Percentiles rank a stretch among this genome's conserved stretches.
Evolutionary conservation across 2,329 filamentous ascomycete genomes (phyloP).

Genomic region (Byssothecium circinans): DNA sequence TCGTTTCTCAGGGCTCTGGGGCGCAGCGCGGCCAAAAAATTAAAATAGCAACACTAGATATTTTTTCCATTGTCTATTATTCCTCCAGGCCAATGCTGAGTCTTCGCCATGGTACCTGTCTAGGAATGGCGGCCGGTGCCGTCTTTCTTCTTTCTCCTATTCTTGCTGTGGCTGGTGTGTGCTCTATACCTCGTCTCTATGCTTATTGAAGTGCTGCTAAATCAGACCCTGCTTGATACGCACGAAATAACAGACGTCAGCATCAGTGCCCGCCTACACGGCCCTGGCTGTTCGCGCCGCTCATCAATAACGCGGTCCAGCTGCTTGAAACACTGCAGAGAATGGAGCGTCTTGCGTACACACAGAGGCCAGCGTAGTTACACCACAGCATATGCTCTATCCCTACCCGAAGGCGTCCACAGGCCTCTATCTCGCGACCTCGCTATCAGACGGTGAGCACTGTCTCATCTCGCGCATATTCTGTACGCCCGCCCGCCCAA

Average conservation of each 20-base stretch:
- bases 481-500: too few relatives aligned
- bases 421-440: not conserved
- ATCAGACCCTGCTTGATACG: conserved; percentile 9
- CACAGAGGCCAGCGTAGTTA: too few relatives aligned
- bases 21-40: conserved; percentile 32
- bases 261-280: conserved; percentile 6
- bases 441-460: conserved; percentile 35
- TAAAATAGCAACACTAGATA: conserved; percentile 38
- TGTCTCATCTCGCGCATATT: too few relatives aligned
- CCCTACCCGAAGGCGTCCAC: too few relatives aligned
- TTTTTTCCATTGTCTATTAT: conserved; percentile 5
- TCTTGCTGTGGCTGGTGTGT: too few relatives aligned
- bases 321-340: not conserved
- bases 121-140: too few relatives aligned
- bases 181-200: too few relatives aligned
- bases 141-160: too few relatives aligned
- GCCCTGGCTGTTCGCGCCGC: not conserved
- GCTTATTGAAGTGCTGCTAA: conserved; percentile 19
- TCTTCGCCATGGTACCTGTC: not conserved
- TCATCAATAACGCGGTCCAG: conserved; percentile 1
- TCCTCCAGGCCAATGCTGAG: not conserved
- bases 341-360: too few relatives aligned
- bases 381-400: too few relatives aligned
- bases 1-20: conserved; percentile 26
- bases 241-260: conserved; percentile 21